These are phyloP conservation scores for Eleusine coracana DNA, from an alignment of 176 grass and related monocot genomes.

Conservation along the genomic window DNA sequence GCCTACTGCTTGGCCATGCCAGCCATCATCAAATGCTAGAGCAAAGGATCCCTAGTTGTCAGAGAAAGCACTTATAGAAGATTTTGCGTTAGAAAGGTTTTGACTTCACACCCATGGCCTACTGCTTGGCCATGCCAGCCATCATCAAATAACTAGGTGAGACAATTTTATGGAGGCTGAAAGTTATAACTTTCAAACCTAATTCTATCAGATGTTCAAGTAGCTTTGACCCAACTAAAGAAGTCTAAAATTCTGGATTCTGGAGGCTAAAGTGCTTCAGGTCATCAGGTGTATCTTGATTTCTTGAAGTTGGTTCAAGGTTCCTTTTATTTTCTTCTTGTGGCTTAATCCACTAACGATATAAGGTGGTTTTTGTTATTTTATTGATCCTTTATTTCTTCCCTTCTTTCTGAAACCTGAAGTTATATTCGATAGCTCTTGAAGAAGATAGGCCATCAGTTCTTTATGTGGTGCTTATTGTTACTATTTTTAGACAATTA, in stretches of 20 bases:
- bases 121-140: background rate
- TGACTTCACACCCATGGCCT: background rate
- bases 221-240: background rate
- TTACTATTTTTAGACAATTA: background rate
- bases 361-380: background rate
- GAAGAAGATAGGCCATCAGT: background rate
- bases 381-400: background rate
- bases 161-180: background rate
- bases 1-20: background rate
- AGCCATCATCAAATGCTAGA: background rate
- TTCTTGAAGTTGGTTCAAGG: background rate
- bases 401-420: background rate
- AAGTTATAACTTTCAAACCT: background rate
- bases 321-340: background rate
- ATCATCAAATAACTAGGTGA: background rate
- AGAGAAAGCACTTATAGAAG: background rate
- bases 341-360: background rate
- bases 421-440: background rate
- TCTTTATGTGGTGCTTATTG: background rate
- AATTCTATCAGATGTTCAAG: background rate
- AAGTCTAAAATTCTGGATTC: background rate
- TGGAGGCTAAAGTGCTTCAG: background rate
- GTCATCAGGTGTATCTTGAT: background rate
- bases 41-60: no score
- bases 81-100: background rate